These are phyloP conservation scores for Saccharomyces hybrid DNA, from an alignment of 1,139 yeast genomes.

Conservation along the genomic window DNA sequence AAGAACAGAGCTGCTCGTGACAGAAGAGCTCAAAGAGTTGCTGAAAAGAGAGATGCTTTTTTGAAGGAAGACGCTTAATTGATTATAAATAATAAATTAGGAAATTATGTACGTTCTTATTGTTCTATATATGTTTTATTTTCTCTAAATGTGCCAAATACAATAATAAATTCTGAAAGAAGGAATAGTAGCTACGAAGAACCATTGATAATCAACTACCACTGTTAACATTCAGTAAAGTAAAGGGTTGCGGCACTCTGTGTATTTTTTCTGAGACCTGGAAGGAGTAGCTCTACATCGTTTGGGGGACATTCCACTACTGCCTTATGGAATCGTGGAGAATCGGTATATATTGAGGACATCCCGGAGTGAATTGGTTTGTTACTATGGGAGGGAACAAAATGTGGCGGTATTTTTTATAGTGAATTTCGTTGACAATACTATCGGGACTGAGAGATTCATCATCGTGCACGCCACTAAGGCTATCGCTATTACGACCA, in stretches of 20 bases:
- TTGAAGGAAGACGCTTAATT: slow-evolving; percentile 44
- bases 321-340: slow-evolving; percentile 1
- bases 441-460: background rate
- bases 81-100: slow-evolving; percentile 8
- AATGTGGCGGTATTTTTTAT: background rate
- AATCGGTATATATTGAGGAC: slow-evolving; percentile 2
- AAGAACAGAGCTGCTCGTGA: slow-evolving; percentile 99
- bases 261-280: too few species aligned
- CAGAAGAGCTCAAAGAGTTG: slow-evolving; percentile 96
- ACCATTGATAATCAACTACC: too few species aligned
- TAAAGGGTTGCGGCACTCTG: too few species aligned
- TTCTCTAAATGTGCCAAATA: slow-evolving; percentile 1
- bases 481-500: background rate
- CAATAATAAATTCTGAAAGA: background rate
- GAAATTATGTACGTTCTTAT: slow-evolving; percentile 4
- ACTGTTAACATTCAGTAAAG: too few species aligned
- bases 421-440: background rate
- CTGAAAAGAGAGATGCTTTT: slow-evolving; percentile 98
- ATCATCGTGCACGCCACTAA: background rate
- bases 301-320: background rate
- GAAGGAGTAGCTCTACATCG: too few species aligned
- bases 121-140: slow-evolving; percentile 1
- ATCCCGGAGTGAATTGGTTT: slow-evolving; percentile 2
- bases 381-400: slow-evolving; percentile 3
- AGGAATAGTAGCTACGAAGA: background rate